A percentile compares a stretch with the other conserved stretches of the same genome.
Conservation (phyloP, 23 red algal genomes). For the Gracilaria domingensis region DNA sequence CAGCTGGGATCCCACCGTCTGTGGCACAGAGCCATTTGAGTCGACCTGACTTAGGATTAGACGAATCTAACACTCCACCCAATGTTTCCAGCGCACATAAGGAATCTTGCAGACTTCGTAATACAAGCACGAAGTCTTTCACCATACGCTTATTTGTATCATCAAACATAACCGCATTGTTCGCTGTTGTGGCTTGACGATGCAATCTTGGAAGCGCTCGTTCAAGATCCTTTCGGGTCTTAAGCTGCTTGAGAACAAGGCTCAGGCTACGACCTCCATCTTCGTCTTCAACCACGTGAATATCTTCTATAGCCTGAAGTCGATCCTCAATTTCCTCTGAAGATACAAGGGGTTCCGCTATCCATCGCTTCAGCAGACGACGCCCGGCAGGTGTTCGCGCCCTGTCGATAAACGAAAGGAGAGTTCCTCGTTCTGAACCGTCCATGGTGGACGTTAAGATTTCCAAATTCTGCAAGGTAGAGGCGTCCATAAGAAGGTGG, state of each 20-base stretch:
- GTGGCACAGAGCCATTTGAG: slow-evolving; percentile 74
- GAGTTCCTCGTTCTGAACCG: slow-evolving; percentile 71
- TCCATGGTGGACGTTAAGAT: slow-evolving; percentile 57
- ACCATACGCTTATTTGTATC: slow-evolving; percentile 91
- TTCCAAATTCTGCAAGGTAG: slow-evolving; percentile 81
- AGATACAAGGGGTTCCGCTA: slow-evolving; percentile 78
- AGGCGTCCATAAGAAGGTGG: slow-evolving; percentile 67
- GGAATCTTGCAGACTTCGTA: slow-evolving; percentile 73
- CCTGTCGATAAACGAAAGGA: slow-evolving; percentile 90
- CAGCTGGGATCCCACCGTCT: slow-evolving; percentile 56
- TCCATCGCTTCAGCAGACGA: slow-evolving; percentile 84
- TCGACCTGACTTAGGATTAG: slow-evolving; percentile 48
- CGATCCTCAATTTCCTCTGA: slow-evolving; percentile 75
- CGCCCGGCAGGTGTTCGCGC: slow-evolving; percentile 76
- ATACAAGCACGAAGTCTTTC: slow-evolving; percentile 78
- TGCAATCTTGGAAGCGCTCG: slow-evolving; percentile 82
- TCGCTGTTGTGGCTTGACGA: slow-evolving; percentile 60
- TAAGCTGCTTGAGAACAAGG: slow-evolving; percentile 49
- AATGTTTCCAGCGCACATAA: slow-evolving; percentile 73
- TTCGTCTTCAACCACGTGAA: slow-evolving; percentile 57
- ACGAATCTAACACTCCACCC: slow-evolving; percentile 16
- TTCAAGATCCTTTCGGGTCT: slow-evolving; percentile 84
- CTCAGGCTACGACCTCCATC: slow-evolving; percentile 28
- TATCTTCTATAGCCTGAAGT: slow-evolving; percentile 79
- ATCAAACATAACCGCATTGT: slow-evolving; percentile 96